phyloP scores from a whole-genome alignment of 2,329 filamentous ascomycete species.

The Calonectria hongkongensis region DNA sequence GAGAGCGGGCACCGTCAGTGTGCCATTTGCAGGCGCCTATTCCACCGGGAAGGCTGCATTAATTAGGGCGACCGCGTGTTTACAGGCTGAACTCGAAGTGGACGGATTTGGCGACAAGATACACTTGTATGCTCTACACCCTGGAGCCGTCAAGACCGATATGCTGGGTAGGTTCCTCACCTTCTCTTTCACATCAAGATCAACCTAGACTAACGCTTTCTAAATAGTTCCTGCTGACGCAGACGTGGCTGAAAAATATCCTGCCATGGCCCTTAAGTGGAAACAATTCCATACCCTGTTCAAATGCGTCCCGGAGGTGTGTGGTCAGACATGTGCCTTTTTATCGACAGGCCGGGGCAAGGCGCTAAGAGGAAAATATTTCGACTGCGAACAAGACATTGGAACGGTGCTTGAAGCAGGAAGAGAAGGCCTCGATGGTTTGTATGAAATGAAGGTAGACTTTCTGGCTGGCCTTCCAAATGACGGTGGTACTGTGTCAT shows the following conservation, averaged over 20 bases:
- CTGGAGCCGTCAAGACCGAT: background rate
- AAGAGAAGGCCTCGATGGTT: background rate
- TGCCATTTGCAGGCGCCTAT: background rate
- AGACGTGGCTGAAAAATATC: background rate
- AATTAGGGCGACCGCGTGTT: background rate
- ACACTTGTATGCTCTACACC: background rate
- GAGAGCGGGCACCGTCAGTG: background rate
- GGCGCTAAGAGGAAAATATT: background rate
- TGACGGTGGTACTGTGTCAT: background rate
- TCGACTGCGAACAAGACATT: background rate
- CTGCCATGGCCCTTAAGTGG: background rate
- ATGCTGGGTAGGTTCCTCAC: background rate
- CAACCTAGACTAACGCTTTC: too few relatives aligned
- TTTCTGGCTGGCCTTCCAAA: background rate
- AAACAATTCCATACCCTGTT: background rate
- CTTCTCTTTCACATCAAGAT: background rate
- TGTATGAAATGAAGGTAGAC: background rate
- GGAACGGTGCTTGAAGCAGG: background rate
- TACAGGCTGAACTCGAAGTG: background rate
- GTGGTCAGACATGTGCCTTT: background rate
- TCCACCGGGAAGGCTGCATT: background rate
- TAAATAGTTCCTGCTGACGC: background rate
- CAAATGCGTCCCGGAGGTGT: background rate
- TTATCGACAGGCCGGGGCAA: background rate
- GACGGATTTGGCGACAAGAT: constrained; percentile 5